A percentile compares a stretch with the other conserved stretches of the same genome.
These are phyloP conservation scores for Beta corolliflora DNA, from an alignment of 179 eudicot species.

Conservation along the genomic window DNA sequence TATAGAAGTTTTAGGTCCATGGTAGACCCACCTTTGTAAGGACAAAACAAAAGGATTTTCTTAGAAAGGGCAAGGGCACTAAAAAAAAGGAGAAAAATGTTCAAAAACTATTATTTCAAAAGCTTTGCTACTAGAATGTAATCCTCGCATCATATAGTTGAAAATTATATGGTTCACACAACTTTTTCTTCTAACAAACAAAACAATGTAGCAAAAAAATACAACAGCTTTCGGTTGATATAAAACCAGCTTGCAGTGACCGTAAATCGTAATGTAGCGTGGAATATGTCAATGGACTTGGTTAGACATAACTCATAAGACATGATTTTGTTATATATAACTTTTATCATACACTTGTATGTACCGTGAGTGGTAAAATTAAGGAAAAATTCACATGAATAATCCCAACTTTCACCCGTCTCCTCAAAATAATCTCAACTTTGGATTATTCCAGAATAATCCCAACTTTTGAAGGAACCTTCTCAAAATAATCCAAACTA, in stretches of 20 bases:
- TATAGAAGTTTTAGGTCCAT: slow-evolving; percentile 23
- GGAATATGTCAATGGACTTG: background rate
- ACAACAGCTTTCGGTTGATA: background rate
- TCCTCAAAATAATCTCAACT: no score
- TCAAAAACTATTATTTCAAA: slow-evolving; percentile 16
- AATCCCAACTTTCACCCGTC: no score
- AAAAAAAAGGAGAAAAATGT: slow-evolving; percentile 1
- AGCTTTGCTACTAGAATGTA: background rate
- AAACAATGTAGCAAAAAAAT: background rate
- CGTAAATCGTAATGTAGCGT: background rate
- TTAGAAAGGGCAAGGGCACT: slow-evolving; percentile 4
- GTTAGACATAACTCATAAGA: no score
- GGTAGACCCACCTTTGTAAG: slow-evolving; percentile 26
- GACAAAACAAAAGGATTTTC: slow-evolving; percentile 16
- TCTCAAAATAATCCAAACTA: no score
- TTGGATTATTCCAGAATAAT: no score
- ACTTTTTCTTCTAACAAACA: slow-evolving; percentile 18
- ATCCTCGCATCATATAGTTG: slow-evolving; percentile 22
- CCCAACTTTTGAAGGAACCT: no score
- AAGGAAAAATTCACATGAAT: no score
- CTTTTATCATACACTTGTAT: background rate
- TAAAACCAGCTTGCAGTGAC: background rate
- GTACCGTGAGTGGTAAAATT: no score
- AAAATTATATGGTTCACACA: slow-evolving; percentile 24
- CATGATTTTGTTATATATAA: no score